phyloP scores from a whole-genome alignment of 2,329 filamentous ascomycete species.

The Trichoderma sp. region DNA sequence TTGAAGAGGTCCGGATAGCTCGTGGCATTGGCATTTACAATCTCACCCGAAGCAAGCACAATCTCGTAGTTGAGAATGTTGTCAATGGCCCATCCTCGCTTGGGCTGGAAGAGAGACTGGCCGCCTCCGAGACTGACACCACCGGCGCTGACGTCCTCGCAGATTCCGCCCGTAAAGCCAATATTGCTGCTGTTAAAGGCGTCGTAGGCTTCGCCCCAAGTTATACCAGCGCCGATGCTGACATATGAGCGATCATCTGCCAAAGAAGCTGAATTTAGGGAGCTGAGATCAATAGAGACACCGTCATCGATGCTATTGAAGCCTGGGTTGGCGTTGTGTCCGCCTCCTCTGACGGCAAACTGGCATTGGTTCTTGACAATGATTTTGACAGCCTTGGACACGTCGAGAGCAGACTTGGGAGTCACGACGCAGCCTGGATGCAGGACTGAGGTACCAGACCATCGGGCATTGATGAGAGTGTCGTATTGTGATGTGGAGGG shows the following conservation, averaged over 20 bases:
- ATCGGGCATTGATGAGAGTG: neutral
- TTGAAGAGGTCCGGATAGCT: slow-evolving; percentile 41
- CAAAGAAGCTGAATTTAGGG: slow-evolving; percentile 28
- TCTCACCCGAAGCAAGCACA: slow-evolving; percentile 37
- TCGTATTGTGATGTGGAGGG: neutral
- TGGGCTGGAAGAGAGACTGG: slow-evolving; percentile 16
- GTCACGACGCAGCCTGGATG: slow-evolving; percentile 2
- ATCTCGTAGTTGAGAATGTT: slow-evolving; percentile 36
- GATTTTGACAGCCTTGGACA: slow-evolving; percentile 3
- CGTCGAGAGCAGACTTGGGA: slow-evolving; percentile 3
- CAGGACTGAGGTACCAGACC: slow-evolving; percentile 11
- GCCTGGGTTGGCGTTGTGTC: slow-evolving; percentile 42
- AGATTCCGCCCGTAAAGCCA: neutral
- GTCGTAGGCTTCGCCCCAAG: slow-evolving; percentile 19
- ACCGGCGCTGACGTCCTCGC: neutral
- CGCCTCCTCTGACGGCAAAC: slow-evolving; percentile 41
- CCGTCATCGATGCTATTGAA: slow-evolving; percentile 40
- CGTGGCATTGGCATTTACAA: slow-evolving; percentile 36
- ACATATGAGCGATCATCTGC: slow-evolving; percentile 21
- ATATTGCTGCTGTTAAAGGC: neutral
- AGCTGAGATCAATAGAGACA: slow-evolving; percentile 39
- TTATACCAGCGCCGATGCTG: slow-evolving; percentile 39
- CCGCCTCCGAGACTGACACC: slow-evolving; percentile 20
- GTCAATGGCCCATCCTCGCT: slow-evolving; percentile 42
- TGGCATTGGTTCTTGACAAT: neutral